Percentiles rank a stretch among this genome's conserved stretches.
Conservation (phyloP, 1,284 basidiomycete species). For the Ganoderma lucidum region DNA sequence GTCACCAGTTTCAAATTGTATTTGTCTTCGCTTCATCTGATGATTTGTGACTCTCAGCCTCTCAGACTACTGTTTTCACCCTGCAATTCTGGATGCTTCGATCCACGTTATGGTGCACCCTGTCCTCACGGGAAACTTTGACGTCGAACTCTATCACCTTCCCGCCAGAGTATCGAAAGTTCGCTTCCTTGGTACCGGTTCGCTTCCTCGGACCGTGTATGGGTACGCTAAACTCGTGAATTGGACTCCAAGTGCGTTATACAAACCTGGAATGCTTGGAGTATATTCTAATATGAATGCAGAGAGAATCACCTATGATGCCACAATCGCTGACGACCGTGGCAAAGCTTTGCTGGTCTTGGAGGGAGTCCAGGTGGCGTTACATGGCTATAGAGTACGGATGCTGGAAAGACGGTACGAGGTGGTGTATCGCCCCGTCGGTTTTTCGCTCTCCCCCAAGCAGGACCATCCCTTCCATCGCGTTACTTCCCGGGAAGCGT, state of each 20-base stretch:
- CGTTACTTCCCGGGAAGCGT: too few relatives aligned
- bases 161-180: conserved; percentile 37
- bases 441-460: not conserved
- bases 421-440: conserved; percentile 18
- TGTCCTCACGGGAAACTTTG: conserved; percentile 35
- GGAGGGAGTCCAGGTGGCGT: conserved; percentile 27
- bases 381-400: conserved; percentile 25
- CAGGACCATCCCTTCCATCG: too few relatives aligned
- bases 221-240: conserved; percentile 29
- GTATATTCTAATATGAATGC: not conserved
- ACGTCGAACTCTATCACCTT: conserved; percentile 42
- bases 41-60: conserved; percentile 13
- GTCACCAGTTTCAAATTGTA: not conserved
- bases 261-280: too few relatives aligned
- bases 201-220: conserved; percentile 32
- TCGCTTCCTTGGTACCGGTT: conserved; percentile 21
- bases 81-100: conserved; percentile 49
- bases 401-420: conserved; percentile 27
- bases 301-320: conserved; percentile 31
- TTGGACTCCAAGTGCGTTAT: conserved; percentile 40
- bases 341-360: conserved; percentile 29
- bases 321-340: conserved; percentile 27
- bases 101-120: conserved; percentile 44
- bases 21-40: not conserved
- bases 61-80: conserved; percentile 42